Percentiles rank a stretch among this genome's conserved stretches.
phyloP scores from a whole-genome alignment of 495 filamentous ascomycete species.

The Gamarada debralockiae region DNA sequence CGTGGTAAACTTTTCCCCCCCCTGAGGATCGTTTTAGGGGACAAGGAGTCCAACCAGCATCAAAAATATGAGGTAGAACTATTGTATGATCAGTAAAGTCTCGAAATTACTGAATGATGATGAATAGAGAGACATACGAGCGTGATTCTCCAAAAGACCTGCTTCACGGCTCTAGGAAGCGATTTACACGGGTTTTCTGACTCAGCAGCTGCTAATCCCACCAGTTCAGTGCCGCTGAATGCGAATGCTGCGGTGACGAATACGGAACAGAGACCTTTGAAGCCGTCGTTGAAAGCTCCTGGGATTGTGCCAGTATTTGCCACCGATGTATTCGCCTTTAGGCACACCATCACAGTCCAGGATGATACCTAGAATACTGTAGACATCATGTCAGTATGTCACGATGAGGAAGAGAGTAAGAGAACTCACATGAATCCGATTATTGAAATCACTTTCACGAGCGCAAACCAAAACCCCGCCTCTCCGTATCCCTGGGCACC shows the following conservation, averaged over 20 bases:
- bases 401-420: slow-evolving; percentile 38
- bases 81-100: slow-evolving; percentile 28
- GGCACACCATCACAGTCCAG: slow-evolving; percentile 9
- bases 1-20: too few species aligned
- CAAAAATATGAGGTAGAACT: slow-evolving; percentile 72
- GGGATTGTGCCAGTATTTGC: slow-evolving; percentile 62
- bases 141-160: slow-evolving; percentile 73
- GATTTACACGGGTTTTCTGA: slow-evolving; percentile 59
- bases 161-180: slow-evolving; percentile 64
- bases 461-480: slow-evolving; percentile 47
- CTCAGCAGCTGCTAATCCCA: slow-evolving; percentile 71
- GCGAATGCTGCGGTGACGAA: slow-evolving; percentile 72
- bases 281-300: slow-evolving; percentile 67
- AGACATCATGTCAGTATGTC: slow-evolving; percentile 37
- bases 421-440: slow-evolving; percentile 48
- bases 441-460: slow-evolving; percentile 41
- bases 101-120: slow-evolving; percentile 13
- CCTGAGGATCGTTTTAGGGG: slow-evolving; percentile 44
- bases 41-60: slow-evolving; percentile 73
- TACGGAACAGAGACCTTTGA: slow-evolving; percentile 67
- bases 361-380: not conserved
- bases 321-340: slow-evolving; percentile 51
- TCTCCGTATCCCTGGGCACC: slow-evolving; percentile 71
- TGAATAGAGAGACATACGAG: slow-evolving; percentile 26
- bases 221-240: slow-evolving; percentile 68